Base-by-base conservation (phyloP, 306 rosid genomes). In the Ormosia emarginata region DNA sequence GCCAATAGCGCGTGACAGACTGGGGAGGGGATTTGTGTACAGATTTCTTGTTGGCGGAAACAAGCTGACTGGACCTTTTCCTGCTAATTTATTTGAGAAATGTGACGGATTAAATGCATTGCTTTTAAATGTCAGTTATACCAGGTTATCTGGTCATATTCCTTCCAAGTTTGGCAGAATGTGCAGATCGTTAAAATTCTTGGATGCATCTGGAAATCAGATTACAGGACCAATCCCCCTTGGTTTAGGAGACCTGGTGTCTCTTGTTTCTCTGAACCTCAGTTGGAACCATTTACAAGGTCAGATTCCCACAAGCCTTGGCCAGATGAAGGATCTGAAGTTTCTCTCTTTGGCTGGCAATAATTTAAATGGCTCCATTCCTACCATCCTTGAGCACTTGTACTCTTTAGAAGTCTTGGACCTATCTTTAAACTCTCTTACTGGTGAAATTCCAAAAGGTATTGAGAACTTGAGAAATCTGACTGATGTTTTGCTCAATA, bases 141-240 rank as follows among this genome's bases (percentile, higher is more conserved):
- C 85, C 79, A 71, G 64, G 81, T 57, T 94, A 50, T 86, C 93
- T 52, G 92, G 95, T 66, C 80, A 79, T 30, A 63, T 94, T 85
- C 94, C 97, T 24, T 75, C 79, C 3, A 71, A 84, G 6, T 18
- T 94, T 37, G 87, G 95, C 8, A 67, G 77, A 14, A 83, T 80
- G 73, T 94, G 98, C 77, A 34, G 76, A 74, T 89, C 97, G 63
- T 87, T 94, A 2, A 87, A 87, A 15, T 70, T 82, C 63, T 81
- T 93, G 88, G 97, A 94, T 82, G 93, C 85, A 57, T 94, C 98
- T 66, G 92, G 84, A 39, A 94, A 94, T 88, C 87, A 47, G 74
- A 81, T 94, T 74, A 40, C 79, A 5, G 98, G 98, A 24, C 32
- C 71, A 11, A 77, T 94, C 50, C 92, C 97, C 50, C 1, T 37